A percentile compares a stretch with the other conserved stretches of the same genome.
Conservation (phyloP, 2,329 filamentous ascomycete genomes). For the Cordyceps cateniannulata region DNA sequence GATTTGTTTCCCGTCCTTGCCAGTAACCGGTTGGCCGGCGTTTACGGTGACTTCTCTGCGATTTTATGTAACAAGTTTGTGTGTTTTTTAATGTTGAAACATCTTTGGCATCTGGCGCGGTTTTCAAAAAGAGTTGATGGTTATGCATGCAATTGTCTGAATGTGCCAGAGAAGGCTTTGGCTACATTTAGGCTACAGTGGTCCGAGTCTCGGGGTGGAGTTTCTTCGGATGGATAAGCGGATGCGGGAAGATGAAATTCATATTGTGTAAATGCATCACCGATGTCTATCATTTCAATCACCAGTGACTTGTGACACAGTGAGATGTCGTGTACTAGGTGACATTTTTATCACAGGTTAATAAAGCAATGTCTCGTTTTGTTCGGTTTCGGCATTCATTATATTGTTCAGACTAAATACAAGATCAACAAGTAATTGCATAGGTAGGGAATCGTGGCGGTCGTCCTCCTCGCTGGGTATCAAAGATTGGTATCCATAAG, state of each 20-base stretch:
- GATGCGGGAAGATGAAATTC: background rate
- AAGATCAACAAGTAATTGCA: background rate
- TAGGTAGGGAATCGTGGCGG: background rate
- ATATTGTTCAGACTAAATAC: background rate
- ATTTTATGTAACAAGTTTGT: conserved; percentile 4
- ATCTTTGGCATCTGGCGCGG: conserved; percentile 4
- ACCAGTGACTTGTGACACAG: background rate
- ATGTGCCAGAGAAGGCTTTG: background rate
- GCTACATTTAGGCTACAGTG: background rate
- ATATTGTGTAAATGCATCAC: conserved; percentile 9
- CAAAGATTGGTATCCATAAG: conserved; percentile 13
- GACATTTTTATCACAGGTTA: background rate
- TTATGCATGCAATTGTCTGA: background rate
- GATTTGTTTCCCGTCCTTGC: conserved; percentile 1
- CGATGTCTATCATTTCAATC: background rate
- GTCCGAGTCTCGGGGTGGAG: background rate
- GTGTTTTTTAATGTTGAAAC: conserved; percentile 5
- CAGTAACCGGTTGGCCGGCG: conserved; percentile 11
- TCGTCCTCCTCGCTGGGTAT: conserved; percentile 10
- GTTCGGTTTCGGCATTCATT: background rate
- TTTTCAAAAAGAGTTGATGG: background rate
- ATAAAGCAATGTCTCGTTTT: background rate
- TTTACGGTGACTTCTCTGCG: conserved; percentile 1
- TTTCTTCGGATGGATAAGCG: background rate
- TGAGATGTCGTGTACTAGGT: background rate